phyloP scores from a whole-genome alignment of 305 asterid species.

The Fraxinus sp. region DNA sequence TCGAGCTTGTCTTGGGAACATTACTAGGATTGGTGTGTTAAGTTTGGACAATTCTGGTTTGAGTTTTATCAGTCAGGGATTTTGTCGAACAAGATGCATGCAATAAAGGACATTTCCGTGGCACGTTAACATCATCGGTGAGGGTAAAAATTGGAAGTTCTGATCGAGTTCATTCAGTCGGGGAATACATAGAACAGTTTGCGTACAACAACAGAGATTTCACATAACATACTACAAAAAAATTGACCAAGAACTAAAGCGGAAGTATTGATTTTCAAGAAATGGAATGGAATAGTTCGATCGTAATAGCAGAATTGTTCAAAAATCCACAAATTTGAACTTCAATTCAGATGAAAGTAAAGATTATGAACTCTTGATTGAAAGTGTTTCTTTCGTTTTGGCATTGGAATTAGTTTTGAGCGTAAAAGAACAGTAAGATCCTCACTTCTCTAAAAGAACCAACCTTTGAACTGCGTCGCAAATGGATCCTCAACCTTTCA shows the following conservation, averaged over 20 bases:
- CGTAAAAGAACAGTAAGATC: neutral
- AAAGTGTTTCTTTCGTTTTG: neutral
- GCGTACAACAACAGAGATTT: neutral
- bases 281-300: neutral
- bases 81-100: slow-evolving; percentile 31
- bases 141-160: neutral
- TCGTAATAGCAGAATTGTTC: neutral
- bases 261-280: neutral
- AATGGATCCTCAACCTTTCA: neutral
- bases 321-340: neutral
- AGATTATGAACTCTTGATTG: neutral
- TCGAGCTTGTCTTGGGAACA: slow-evolving; percentile 26
- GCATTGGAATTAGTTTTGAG: neutral
- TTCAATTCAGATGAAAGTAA: neutral
- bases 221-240: neutral
- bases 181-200: neutral
- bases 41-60: neutral
- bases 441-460: neutral
- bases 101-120: neutral
- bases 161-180: neutral
- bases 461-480: neutral
- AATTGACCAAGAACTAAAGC: neutral
- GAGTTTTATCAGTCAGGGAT: slow-evolving; percentile 18
- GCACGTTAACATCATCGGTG: neutral
- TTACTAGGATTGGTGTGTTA: slow-evolving; percentile 10